Evolutionary conservation across 2,329 filamentous ascomycete species (phyloP).

Genomic region (Westerdykella ornata): DNA sequence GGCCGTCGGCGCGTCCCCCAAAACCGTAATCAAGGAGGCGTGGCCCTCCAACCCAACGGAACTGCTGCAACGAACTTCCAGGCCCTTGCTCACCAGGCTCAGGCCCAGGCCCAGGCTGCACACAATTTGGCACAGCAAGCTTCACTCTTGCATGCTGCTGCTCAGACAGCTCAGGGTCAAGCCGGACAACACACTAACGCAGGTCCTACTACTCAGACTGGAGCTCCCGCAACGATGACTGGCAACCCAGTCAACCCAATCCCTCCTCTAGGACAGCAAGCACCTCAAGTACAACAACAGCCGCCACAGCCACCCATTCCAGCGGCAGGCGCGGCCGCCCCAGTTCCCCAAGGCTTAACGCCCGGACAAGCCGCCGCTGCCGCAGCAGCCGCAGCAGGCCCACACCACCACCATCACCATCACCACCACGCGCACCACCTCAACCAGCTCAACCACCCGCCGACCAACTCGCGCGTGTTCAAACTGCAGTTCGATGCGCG

Average conservation of each 20-base stretch:
- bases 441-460: conserved; percentile 27
- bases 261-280: conserved; percentile 8
- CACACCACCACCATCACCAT: conserved; percentile 22
- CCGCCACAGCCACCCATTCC: background rate
- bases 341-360: too few relatives aligned
- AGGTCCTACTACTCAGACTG: conserved; percentile 10
- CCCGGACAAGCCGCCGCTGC: conserved; percentile 1
- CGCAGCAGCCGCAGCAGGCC: conserved; percentile 12
- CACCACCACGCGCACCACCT: conserved; percentile 26
- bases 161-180: conserved; percentile 18
- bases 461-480: conserved; percentile 63
- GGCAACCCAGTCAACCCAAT: conserved; percentile 12
- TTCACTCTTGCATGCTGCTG: conserved; percentile 32
- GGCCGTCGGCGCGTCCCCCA: conserved; percentile 23
- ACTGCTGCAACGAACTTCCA: conserved; percentile 24
- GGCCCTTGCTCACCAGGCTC: conserved; percentile 32
- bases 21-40: conserved; percentile 13
- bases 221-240: conserved; percentile 8
- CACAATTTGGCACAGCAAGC: conserved; percentile 31
- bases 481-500: conserved; percentile 94
- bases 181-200: conserved; percentile 7
- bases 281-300: conserved; percentile 8
- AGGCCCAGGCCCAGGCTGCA: conserved; percentile 32
- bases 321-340: background rate
- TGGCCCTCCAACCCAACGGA: conserved; percentile 3